Evolutionary conservation across 163 green algal genomes (phyloP), one percentile per base, ranked within the genome.

Genomic region (Prototheca cutis): DNA sequence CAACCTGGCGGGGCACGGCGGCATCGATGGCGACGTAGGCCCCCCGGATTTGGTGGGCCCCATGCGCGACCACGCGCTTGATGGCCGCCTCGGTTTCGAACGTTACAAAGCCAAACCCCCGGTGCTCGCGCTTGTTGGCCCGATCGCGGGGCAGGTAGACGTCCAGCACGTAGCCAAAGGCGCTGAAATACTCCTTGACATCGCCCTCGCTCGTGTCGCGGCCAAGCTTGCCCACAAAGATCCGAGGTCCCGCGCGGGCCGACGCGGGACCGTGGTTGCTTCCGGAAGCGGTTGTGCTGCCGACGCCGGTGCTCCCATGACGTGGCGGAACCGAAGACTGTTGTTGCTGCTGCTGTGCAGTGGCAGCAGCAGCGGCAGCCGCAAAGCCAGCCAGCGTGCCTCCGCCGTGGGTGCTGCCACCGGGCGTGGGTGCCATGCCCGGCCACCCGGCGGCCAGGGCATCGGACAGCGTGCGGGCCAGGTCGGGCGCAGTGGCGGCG

Each of bases 101-200:
- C 1, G 87, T 95, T 1, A 96, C 83, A 69, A 96, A 96, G 3
- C 88, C 88, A 76, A 96, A 96, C 30, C 88, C 87, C 34, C 88
- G 77, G 72, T 95, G 87, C 68, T 91, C 84, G 1, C 65, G 56
- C 58, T 77, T 74, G 77, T 93, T 92, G 66, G 86, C 79, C 61
- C 86, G 87, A 53, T 85, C 74, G 48, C 87, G 78, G 29, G 86
- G 86, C 70, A 95, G 81, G 72, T 94, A 95, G 15, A 95, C 84
- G 60, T 95, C 87, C 81, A 95, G 82, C 28, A 95, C 86, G 40
- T 73, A 85, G 29, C 78, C 76, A 59, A 81, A 84, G 54, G 79
- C 73, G 33, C 28, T 34, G 54, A 78, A 78, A 72, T 92, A 86
- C 47, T 87, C 83, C 63, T 82, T 83, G 5, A 95, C 78, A 36